Evolutionary conservation across 2,329 filamentous ascomycete species (phyloP), one percentile per base, ranked within the genome.

Genomic region (Neofusicoccum ribis): DNA sequence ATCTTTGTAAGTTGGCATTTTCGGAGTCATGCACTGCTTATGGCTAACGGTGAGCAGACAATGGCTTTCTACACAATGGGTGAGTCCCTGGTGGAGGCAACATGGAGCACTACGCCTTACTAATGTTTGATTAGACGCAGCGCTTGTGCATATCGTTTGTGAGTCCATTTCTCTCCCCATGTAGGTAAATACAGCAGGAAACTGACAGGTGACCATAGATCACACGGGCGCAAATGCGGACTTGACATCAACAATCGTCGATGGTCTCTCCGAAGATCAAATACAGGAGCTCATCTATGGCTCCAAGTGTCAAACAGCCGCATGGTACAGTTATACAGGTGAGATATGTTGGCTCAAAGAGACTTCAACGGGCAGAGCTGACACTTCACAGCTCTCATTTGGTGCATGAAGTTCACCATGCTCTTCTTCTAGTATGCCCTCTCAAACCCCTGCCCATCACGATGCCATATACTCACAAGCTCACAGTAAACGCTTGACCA

Each of bases 241-340:
- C 61, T 69, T 70, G 39, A 68, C 64, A 0, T 47, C 61, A 14
- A 64, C 60, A 17, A 65, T 68, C 41, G 64, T 74, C n/a, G 60
- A 60, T 8, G 63, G 64, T 65, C 64, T 80, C 5, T 74, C 71
- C 4, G 39, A 69, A 0, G 50, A 63, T 0, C 74, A 80, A 6
- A 69, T 78, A 3, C 47, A 65, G 1, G 69, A 74, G 2, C 70
- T 77, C 15, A 65, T 63, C 0, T 63, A 69, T n/a, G 79, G 79
- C 1, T 79, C 76, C 0, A 78, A 78, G 20, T 69, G 78, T 5
- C 70, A 81, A 54, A 69, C 81, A 11, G 65, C 73, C 0, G 79
- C 78, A 0, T 81, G 79, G 79, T 81, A 79, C 7, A 51, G 41
- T 43, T 49, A 59, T 20, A 46, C 54, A 6, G 50, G 50, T 46